Evolutionary conservation across 169 alveolate genomes (phyloP).

Genomic region (Plasmodium knowlesi): DNA sequence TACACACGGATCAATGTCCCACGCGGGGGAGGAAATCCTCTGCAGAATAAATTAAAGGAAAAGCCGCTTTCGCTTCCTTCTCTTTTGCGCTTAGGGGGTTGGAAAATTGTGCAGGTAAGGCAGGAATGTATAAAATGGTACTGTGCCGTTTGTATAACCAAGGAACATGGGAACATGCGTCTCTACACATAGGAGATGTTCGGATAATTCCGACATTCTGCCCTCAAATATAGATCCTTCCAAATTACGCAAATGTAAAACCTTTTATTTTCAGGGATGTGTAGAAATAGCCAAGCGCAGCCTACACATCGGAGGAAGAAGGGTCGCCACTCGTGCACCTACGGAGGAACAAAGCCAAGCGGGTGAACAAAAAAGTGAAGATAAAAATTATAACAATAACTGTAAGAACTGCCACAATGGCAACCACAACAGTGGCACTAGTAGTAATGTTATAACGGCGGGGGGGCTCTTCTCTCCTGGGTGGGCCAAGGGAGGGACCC

Average conservation of each 20-base stretch:
- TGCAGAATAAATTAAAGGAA: not conserved
- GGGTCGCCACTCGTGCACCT: not conserved
- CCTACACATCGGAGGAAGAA: not conserved
- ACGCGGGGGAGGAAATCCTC: not conserved
- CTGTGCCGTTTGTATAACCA: not conserved
- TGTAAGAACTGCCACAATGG: not conserved
- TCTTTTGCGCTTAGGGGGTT: not conserved
- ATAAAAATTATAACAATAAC: not conserved
- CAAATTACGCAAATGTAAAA: not conserved
- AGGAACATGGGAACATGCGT: not conserved
- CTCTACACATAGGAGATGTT: not conserved
- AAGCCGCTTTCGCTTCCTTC: too few species aligned
- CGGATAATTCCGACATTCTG: not conserved
- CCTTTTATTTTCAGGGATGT: not conserved
- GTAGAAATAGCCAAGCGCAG: not conserved
- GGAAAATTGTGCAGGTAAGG: not conserved
- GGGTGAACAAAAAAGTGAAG: not conserved
- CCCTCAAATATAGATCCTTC: not conserved
- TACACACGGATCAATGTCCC: not conserved
- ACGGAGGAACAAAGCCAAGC: not conserved
- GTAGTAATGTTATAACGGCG: not conserved
- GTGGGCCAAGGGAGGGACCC: not conserved
- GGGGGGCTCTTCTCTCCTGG: not conserved
- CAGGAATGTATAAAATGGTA: not conserved
- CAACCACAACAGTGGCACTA: too few species aligned